A percentile compares a stretch with the other conserved stretches of the same genome.
phyloP scores from a whole-genome alignment of 1,284 basidiomycete genomes.

The Cutaneotrichosporon cavernicola region DNA sequence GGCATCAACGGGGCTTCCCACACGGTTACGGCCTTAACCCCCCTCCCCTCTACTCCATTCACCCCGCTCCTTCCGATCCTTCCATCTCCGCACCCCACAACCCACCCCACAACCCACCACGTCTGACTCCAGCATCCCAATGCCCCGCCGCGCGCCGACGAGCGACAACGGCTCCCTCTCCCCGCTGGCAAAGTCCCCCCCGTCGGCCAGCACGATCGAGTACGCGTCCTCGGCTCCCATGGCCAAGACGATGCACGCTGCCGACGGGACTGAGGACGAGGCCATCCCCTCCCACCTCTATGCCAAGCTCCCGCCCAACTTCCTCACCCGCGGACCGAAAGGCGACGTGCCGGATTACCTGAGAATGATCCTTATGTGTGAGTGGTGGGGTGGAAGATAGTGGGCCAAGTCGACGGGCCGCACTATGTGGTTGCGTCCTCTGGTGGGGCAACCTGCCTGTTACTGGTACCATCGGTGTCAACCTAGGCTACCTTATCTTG shows the following conservation, averaged over 20 bases:
- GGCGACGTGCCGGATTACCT: conserved; percentile 80
- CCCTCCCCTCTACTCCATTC: neutral
- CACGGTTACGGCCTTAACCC: too few relatives aligned
- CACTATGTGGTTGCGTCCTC: too few relatives aligned
- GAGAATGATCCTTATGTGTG: conserved; percentile 77
- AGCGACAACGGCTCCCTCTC: conserved; percentile 16
- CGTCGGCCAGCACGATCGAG: conserved; percentile 39
- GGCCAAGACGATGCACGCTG: conserved; percentile 35
- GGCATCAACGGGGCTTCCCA: too few relatives aligned
- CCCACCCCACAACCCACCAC: neutral
- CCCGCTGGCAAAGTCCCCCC: conserved; percentile 18
- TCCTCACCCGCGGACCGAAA: conserved; percentile 35
- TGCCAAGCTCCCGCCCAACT: conserved; percentile 46
- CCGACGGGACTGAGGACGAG: conserved; percentile 40
- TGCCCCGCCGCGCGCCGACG: conserved; percentile 2
- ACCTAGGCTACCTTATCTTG: neutral
- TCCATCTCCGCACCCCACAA: neutral
- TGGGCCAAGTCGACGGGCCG: neutral
- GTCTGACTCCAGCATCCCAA: conserved; percentile 9
- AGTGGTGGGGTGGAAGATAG: conserved; percentile 17
- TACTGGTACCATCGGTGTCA: too few relatives aligned
- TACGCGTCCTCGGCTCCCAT: conserved; percentile 52
- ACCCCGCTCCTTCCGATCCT: neutral
- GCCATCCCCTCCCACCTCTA: conserved; percentile 52
- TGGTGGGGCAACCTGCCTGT: too few relatives aligned